phyloP scores from a whole-genome alignment of 129 eudicot genomes.

The Scalesia atractyloides region DNA sequence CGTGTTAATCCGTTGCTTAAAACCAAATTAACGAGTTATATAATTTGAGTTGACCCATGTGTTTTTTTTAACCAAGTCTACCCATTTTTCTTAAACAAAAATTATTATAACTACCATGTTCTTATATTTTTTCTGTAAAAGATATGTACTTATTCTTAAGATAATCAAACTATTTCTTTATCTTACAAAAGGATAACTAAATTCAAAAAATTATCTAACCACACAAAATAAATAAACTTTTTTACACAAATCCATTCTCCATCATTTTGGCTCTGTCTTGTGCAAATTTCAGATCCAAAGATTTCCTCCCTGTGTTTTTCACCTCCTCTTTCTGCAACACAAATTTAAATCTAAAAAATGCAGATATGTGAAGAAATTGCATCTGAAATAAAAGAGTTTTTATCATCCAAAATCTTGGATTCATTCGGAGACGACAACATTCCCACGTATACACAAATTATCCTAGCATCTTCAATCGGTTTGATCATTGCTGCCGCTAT shows the following conservation, averaged over 20 bases:
- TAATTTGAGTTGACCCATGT: not conserved
- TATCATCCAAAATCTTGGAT: conserved; percentile 20
- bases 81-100: no score
- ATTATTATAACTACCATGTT: not conserved
- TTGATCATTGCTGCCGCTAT: conserved; percentile 61
- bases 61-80: not conserved
- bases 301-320: conserved; percentile 9
- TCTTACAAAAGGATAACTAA: not conserved
- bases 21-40: no score
- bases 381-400: conserved; percentile 13
- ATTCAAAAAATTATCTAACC: conserved; percentile 3
- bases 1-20: not conserved
- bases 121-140: not conserved
- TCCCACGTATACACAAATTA: conserved; percentile 53
- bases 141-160: not conserved
- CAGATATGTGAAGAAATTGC: conserved; percentile 27
- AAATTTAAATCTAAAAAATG: conserved; percentile 25
- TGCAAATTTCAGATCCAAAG: conserved; percentile 41
- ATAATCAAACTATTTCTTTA: not conserved
- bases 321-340: conserved; percentile 24
- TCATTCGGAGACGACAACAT: conserved; percentile 15
- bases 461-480: conserved; percentile 73
- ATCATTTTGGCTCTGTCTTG: conserved; percentile 22
- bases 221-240: conserved; percentile 1
- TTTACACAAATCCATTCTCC: not conserved